A percentile compares a stretch with the other conserved stretches of the same genome.
Evolutionary conservation across 2,329 filamentous ascomycete genomes (phyloP).

Genomic region (Bipolaris cookei): DNA sequence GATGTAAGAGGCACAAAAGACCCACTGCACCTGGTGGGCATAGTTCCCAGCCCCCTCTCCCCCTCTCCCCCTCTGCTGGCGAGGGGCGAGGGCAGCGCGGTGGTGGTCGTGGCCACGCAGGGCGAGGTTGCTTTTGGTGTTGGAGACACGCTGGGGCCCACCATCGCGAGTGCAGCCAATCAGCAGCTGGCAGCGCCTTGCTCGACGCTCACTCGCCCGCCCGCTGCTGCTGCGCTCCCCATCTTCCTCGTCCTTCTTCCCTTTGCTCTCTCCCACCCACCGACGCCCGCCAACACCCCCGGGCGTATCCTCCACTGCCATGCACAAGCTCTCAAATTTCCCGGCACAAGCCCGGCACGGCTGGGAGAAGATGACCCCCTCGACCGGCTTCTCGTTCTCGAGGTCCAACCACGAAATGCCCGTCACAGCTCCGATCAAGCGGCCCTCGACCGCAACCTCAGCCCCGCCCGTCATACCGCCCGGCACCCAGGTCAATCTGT

Average conservation of each 20-base stretch:
- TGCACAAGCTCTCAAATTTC: slow-evolving; percentile 74
- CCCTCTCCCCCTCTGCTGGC: neutral
- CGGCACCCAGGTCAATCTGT: slow-evolving; percentile 84
- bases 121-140: slow-evolving; percentile 8
- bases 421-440: slow-evolving; percentile 61
- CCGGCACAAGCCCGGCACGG: slow-evolving; percentile 70
- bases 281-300: slow-evolving; percentile 35
- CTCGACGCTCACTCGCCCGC: slow-evolving; percentile 19
- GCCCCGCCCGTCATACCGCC: slow-evolving; percentile 70
- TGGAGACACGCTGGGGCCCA: slow-evolving; percentile 9
- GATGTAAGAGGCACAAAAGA: too few relatives aligned
- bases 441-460: slow-evolving; percentile 56
- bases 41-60: too few relatives aligned
- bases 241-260: slow-evolving; percentile 27
- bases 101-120: neutral
- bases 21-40: too few relatives aligned
- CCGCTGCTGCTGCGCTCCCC: slow-evolving; percentile 22
- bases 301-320: slow-evolving; percentile 48
- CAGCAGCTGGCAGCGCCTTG: slow-evolving; percentile 6
- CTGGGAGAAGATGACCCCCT: slow-evolving; percentile 70
- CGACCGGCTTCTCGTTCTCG: slow-evolving; percentile 67
- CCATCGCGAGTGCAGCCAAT: slow-evolving; percentile 13
- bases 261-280: slow-evolving; percentile 29
- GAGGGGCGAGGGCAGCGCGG: neutral
- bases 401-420: slow-evolving; percentile 64